Conservation (phyloP, 352 stramenopile genomes). For the Ophiocytium majus region DNA sequence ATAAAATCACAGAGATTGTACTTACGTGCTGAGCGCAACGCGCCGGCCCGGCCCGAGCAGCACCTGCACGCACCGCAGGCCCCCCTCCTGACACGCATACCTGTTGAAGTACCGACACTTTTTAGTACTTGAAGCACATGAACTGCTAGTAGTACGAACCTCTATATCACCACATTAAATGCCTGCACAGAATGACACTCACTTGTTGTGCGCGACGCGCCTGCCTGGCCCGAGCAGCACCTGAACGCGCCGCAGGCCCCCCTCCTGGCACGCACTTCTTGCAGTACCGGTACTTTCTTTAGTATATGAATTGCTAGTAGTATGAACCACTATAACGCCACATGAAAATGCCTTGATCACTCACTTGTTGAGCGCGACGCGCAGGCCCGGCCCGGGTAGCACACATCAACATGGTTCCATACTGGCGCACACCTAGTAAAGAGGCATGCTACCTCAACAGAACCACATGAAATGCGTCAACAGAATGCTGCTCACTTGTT, state of each 20-base stretch:
- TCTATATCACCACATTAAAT: neutral
- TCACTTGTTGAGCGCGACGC: neutral
- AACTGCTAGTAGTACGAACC: neutral
- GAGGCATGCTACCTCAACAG: no score
- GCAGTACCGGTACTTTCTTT: neutral
- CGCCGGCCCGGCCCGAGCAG: constrained; percentile 16
- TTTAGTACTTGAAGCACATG: neutral
- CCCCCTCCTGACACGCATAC: constrained; percentile 32
- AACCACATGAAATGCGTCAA: no score
- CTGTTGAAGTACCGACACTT: neutral
- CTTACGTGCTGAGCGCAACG: constrained; percentile 5
- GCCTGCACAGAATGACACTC: neutral
- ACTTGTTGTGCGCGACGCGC: neutral
- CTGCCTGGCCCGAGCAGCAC: constrained; percentile 21
- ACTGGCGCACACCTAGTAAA: no score
- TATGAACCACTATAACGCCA: neutral
- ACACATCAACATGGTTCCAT: no score
- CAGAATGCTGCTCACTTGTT: neutral
- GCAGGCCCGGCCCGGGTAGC: constrained; percentile 10
- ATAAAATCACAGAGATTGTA: no score
- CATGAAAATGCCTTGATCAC: neutral
- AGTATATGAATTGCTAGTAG: neutral
- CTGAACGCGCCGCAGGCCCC: constrained; percentile 34
- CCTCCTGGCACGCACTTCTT: constrained; percentile 29
- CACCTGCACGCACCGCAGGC: constrained; percentile 33